Percentiles rank a stretch among this genome's conserved stretches.
Evolutionary conservation across 495 filamentous ascomycete genomes (phyloP).

Genomic region (Pyrenula aspistea): DNA sequence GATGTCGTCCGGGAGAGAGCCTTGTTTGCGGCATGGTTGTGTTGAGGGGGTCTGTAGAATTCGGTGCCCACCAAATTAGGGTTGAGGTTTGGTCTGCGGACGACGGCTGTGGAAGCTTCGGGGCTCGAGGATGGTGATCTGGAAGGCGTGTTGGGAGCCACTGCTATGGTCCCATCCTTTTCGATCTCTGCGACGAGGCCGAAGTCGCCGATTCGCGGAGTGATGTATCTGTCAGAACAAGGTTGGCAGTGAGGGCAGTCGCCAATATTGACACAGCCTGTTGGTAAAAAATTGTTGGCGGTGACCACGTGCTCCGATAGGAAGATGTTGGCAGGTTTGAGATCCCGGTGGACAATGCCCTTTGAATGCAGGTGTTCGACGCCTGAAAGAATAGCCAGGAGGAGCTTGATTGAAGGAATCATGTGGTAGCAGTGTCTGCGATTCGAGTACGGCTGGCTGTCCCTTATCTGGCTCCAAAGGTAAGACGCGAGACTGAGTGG

Average conservation of each 20-base stretch:
- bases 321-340: constrained; percentile 65
- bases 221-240: constrained; percentile 22
- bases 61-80: constrained; percentile 26
- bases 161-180: constrained; percentile 18
- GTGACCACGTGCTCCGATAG: constrained; percentile 22
- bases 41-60: constrained; percentile 29
- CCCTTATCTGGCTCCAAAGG: constrained; percentile 21
- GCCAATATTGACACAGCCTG: constrained; percentile 17
- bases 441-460: constrained; percentile 2
- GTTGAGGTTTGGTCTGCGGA: constrained; percentile 3
- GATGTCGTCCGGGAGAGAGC: constrained; percentile 3
- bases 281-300: constrained; percentile 6
- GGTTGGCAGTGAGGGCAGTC: not conserved
- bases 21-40: not conserved
- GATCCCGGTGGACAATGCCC: constrained; percentile 52
- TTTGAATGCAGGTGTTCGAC: constrained; percentile 52
- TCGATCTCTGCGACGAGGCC: constrained; percentile 42
- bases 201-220: constrained; percentile 42
- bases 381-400: constrained; percentile 30
- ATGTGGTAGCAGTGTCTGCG: constrained; percentile 39
- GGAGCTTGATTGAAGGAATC: constrained; percentile 26
- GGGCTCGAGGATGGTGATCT: constrained; percentile 8
- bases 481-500: constrained; percentile 35
- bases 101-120: constrained; percentile 16
- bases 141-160: constrained; percentile 5